Percentiles rank a stretch among this genome's conserved stretches.
phyloP scores from a whole-genome alignment of 2,329 filamentous ascomycete species.

The Dryadomyces quercivorus region DNA sequence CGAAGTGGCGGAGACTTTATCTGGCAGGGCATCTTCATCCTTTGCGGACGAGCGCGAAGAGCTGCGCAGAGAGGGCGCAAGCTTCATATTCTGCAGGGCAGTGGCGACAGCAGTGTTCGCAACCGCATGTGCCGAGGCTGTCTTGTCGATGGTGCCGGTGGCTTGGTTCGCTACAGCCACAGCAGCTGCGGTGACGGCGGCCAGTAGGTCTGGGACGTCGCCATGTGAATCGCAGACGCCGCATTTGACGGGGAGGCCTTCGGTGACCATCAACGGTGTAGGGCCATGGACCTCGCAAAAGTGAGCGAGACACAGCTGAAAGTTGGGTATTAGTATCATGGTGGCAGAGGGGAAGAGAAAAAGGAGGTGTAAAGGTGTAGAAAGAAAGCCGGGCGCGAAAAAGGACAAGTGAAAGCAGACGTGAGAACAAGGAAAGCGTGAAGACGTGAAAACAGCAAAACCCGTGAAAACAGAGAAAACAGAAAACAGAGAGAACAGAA shows the following conservation, averaged over 20 bases:
- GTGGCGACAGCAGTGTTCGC: constrained; percentile 28
- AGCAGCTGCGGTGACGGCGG: constrained; percentile 22
- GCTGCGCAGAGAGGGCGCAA: constrained; percentile 17
- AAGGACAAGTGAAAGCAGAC: neutral
- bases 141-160: neutral
- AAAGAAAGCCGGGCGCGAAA: neutral
- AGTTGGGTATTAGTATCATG: constrained; percentile 25
- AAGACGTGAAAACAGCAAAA: neutral
- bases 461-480: neutral
- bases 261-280: constrained; percentile 58
- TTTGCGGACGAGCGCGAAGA: neutral
- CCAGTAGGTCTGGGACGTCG: constrained; percentile 20
- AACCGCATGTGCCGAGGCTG: constrained; percentile 19
- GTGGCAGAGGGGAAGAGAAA: neutral
- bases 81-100: constrained; percentile 33
- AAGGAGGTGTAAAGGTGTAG: neutral
- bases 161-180: constrained; percentile 18
- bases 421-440: too few species aligned
- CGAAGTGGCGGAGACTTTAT: neutral
- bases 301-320: constrained; percentile 57
- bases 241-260: constrained; percentile 50
- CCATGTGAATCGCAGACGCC: constrained; percentile 40
- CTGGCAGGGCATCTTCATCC: constrained; percentile 7
- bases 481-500: neutral
- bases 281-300: constrained; percentile 61